Conservation (phyloP, 1,139 yeast species). For the Tardiomyces digboiensis region DNA sequence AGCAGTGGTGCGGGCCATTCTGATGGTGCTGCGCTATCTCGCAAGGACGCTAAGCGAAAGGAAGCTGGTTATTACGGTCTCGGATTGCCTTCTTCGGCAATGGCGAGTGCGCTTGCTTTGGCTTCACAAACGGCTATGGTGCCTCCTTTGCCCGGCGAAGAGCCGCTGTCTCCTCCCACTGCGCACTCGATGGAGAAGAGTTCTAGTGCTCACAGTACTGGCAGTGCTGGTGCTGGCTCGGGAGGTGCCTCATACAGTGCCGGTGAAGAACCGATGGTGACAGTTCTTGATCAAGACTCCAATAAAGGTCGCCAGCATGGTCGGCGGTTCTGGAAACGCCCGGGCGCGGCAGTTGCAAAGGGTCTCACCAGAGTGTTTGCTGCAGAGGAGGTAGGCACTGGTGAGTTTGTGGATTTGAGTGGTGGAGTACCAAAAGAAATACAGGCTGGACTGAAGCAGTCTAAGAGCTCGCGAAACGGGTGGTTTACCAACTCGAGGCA, state of each 20-base stretch:
- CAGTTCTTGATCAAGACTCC: constrained; percentile 21
- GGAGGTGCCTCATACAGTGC: neutral
- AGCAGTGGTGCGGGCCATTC: neutral
- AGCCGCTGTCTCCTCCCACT: neutral
- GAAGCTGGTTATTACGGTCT: neutral
- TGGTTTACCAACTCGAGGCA: constrained; percentile 4
- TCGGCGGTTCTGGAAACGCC: constrained; percentile 28
- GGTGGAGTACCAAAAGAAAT: neutral
- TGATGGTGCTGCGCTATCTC: neutral
- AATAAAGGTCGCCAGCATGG: constrained; percentile 16
- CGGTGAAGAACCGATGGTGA: constrained; percentile 24
- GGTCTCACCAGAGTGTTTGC: constrained; percentile 28
- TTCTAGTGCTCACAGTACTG: neutral
- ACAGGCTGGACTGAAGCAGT: neutral
- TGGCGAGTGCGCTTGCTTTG: neutral
- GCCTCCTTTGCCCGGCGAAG: neutral
- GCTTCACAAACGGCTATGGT: neutral
- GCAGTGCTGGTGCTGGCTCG: neutral
- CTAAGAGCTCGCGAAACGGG: constrained; percentile 7
- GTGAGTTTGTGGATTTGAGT: neutral
- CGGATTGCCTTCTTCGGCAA: neutral
- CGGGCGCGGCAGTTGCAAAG: constrained; percentile 29
- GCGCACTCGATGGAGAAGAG: neutral
- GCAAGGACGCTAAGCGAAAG: neutral
- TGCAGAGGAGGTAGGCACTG: constrained; percentile 10